Evolutionary conservation across 371 early-diverging fungal species (phyloP), one percentile per base, ranked within the genome.

Genomic region (Funneliformis caledonium): DNA sequence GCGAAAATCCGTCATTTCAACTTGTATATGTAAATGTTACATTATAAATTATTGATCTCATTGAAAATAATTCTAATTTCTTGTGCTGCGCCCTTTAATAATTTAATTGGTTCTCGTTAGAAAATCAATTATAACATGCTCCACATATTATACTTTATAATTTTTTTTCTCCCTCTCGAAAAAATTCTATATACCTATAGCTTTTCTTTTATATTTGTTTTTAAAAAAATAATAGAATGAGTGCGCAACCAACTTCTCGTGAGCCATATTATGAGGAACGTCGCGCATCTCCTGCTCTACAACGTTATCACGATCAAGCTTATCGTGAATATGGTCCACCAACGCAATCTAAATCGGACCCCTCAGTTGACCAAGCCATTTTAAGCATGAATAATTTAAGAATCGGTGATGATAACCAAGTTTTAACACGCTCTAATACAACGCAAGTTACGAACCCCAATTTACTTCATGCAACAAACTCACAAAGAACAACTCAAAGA

Each of bases 251-350:
- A 69, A 10, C 19, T 19, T 19, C 45, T n/a, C 69, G 43, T n/a
- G 70, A 65, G 8, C 67, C 42, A 33, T 65, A 70, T 70, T 70
- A 43, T 70, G 45, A 22, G 19, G 70, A 47, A 14, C 42, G 70
- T 37, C 70, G 70, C 42, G 37, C 67, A 65, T 65, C 37, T 33
- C 70, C 70, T 19, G 43, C 22, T 9, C 37, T 19, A 12, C 70
- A 45, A 22, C 70, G 47, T 10, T 70, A 43, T 70, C 22, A 37
- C 12, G 70, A 70, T 4, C 37, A 43, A 47, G 43, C 43, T 19
- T 70, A 45, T n/a, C 5, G 43, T 19, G 45, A 70, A 11, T 70
- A 70, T 70, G 47, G 47, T 19, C 42, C 37, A 70, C 67, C 67
- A 6, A 12, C 6, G 19, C 67, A 65, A 65, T 31, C 75, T 67